These are phyloP conservation scores for Penicillium simplicissimum DNA, from an alignment of 495 filamentous ascomycete genomes.

Conservation along the genomic window DNA sequence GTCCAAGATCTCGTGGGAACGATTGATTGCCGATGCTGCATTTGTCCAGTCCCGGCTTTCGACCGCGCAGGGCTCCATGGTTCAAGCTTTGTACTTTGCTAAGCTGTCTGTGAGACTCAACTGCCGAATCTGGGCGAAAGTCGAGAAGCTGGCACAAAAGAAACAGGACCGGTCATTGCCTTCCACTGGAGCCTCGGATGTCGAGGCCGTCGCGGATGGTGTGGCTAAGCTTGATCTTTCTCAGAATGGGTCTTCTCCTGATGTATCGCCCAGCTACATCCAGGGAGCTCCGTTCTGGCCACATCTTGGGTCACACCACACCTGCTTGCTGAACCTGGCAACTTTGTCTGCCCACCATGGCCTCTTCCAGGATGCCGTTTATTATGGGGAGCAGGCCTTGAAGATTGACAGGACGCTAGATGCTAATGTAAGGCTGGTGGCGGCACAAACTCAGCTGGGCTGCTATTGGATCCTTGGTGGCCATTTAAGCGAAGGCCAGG, in stretches of 20 bases:
- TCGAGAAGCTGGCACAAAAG: conserved; percentile 54
- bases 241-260: conserved; percentile 24
- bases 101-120: conserved; percentile 66
- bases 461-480: conserved; percentile 66
- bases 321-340: conserved; percentile 68
- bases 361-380: conserved; percentile 85
- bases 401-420: conserved; percentile 71
- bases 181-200: conserved; percentile 30
- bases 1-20: conserved; percentile 46
- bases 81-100: conserved; percentile 65
- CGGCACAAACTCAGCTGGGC: conserved; percentile 59
- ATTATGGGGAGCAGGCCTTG: conserved; percentile 81
- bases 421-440: conserved; percentile 57
- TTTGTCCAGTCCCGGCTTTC: conserved; percentile 64
- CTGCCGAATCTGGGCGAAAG: conserved; percentile 67
- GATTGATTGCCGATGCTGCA: conserved; percentile 51
- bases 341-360: conserved; percentile 78
- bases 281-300: conserved; percentile 78
- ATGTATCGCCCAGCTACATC: conserved; percentile 32
- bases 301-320: conserved; percentile 70
- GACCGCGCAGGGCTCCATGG: conserved; percentile 61
- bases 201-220: conserved; percentile 44
- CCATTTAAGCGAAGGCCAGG: conserved; percentile 58
- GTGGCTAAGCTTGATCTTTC: conserved; percentile 47
- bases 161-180: conserved; percentile 35